Evolutionary conservation across 2,329 filamentous ascomycete species (phyloP), one percentile per base, ranked within the genome.

Genomic region (Colletotrichum sp.): DNA sequence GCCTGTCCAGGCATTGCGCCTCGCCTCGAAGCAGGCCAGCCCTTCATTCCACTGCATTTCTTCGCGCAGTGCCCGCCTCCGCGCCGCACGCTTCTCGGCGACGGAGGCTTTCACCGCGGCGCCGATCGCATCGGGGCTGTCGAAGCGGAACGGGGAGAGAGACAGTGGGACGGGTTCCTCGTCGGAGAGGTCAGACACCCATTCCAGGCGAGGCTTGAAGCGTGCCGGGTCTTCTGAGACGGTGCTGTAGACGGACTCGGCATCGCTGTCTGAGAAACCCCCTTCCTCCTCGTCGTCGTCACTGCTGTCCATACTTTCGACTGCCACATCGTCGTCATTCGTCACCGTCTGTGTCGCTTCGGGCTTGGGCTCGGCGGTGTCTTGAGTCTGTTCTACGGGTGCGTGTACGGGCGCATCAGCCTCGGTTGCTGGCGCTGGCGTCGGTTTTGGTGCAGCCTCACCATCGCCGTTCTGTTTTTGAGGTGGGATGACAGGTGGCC

Each of bases 1-100:
- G 36, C 94, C 93, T 1, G 96, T 96, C 96, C 96, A 98, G 8
- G 92, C 93, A 84, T 98, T 92, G 65, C 96, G 90, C 74, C 95
- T 89, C 34, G 93, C 91, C 75, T 93, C 91, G 84, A 95, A 98
- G 82, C 94, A 94, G n/a, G 92, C 90, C 72, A 98, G 83, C 0
- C 96, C 96, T 48, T 93, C 88, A 80, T 98, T 98, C 93, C 94
- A 97, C 34, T 87, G 83, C 85, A 92, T 90, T 85, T 95, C 93
- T 71, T 92, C 91, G 76, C 91, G 89, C 66, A 91, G 82, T 65
- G 88, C 89, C 79, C 88, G 90, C 70, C 92, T 88, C 56, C 91
- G 88, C 77, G 88, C 89, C 43, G 91, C 87, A 76, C 88, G 89
- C 72, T 89, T 89, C 60, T 89, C 88, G 6, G 87, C 81, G 6